Base-by-base conservation (phyloP, 345 rosid genomes). In the Hibiscus tridactylites region DNA sequence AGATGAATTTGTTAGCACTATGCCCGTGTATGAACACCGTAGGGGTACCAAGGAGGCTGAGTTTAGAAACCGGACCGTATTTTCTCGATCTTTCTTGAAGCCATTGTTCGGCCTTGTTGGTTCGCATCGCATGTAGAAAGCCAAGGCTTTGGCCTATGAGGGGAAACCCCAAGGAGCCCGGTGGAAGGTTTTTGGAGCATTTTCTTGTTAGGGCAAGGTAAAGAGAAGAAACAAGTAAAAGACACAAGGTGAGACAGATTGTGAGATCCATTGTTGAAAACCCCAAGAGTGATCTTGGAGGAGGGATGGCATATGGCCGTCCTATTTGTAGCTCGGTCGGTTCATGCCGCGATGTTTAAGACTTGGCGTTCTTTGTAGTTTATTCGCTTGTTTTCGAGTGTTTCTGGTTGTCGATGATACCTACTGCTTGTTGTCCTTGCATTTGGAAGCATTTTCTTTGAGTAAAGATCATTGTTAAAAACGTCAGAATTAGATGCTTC, bases 1-100 rank as follows among this genome's bases (percentile, higher is more conserved):
- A 83, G 9, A 82, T 50, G 3, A 85, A 74, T 74, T 79, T 87
- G 73, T 83, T 87, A 10, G 82, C 82, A 46, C 80, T 82, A 68
- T 75, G 81, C 4, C 86, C 87, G 17, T 70, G 52, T 17, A 85
- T 37, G 80, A 87, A 70, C 4, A 85, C 86, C 0, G 81, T 76
- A 0, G 82, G 88, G 13, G 71, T 82, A 2, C 84, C 84, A 2
- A 87, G 84, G 16, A 85, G 82, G 53, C 62, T 73, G 61, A 79
- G 70, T 57, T 83, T 85, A 0, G 83, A 81, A 24, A 85, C 19
- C 0, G 83, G 79, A 1, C 89, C 87, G 1, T 80, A 79, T 58
- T 80, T 81, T 4, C 24, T 56, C n/a, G 5, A 61, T 68, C 79
- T 80, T 12, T 74, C 68, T 10, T 19, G 72, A n/a, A 85, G 15